Evolutionary conservation across 78 protist species (phyloP), one percentile per base, ranked within the genome.

Genomic region (Polysphondylium violaceum): DNA sequence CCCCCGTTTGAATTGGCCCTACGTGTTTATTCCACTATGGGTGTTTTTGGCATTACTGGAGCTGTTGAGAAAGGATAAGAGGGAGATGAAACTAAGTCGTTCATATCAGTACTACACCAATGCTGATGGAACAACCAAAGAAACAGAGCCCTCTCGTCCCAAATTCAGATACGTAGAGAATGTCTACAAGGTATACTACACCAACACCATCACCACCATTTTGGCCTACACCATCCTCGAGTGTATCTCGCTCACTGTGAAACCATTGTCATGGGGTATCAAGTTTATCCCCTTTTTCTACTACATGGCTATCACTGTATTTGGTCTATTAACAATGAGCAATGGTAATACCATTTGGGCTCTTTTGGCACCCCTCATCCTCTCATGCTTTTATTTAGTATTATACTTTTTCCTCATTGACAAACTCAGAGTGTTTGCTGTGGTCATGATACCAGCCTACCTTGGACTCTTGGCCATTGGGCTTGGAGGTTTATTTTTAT

Each of bases 1-100:
- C 47, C 9, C 21, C 19, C 35, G 35, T 38, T 50, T 19, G 8
- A 36, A 63, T 44, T 27, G 59, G 33, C 27, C 67, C 7, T 64
- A 47, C 50, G 44, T 44, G 12, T 63, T 78, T 27, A 65, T 65
- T 23, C 88, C 88, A 29, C 51, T 78, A 17, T 78, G 88, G 88
- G 65, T 78, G 36, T 78, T 78, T 40, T 51, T 78, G 27, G 88
- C 65, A 53, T 61, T 78, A 0, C 55, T 38, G 12, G 65, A 44
- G 38, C 21, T 78, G n/a, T 14, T 78, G 31, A 17, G 88, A 51
- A 21, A 36, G 23, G 88, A 78, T 7, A 64, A 51, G 53, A 43
- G 88, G 29, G 5, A 51, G 0, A 35, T 25, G 11, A 31, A 72
- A n/a, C 9, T 6, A 6, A 58, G 64, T 19, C n/a, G n/a, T n/a